phyloP scores from a whole-genome alignment of 345 rosid genomes.

The Eucalyptus albens region DNA sequence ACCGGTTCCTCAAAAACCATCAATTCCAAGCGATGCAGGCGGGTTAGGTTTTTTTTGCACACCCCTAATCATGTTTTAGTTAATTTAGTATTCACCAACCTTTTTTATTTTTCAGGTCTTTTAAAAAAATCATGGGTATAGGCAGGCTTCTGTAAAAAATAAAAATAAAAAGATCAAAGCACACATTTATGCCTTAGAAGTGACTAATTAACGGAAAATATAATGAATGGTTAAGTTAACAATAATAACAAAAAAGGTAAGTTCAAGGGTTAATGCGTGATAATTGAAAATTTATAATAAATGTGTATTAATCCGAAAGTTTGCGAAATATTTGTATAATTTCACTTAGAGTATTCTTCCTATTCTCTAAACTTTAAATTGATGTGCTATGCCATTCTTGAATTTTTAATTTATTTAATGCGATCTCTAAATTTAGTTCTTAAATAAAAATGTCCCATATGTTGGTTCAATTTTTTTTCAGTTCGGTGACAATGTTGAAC shows the following conservation, averaged over 20 bases:
- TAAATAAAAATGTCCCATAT: no score
- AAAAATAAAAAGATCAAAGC: neutral
- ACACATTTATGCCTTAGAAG: neutral
- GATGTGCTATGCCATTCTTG: accelerated
- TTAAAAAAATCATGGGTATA: neutral
- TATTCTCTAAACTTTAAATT: accelerated
- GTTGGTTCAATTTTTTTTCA: accelerated
- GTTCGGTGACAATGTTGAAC: no score
- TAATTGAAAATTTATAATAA: neutral
- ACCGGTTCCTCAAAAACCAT: no score
- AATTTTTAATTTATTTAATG: no score
- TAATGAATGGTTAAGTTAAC: neutral
- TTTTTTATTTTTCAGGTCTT: neutral
- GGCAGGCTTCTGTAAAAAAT: neutral
- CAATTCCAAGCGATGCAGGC: accelerated
- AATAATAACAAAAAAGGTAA: neutral
- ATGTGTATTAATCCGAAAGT: neutral
- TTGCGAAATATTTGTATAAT: neutral
- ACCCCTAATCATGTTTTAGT: neutral
- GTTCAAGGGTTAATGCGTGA: neutral
- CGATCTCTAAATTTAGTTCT: accelerated
- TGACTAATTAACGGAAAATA: neutral
- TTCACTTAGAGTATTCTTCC: neutral
- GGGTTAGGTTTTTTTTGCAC: accelerated
- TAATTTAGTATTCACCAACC: accelerated